Base-by-base conservation (phyloP, 148 eudicot species). In the Gaultheria prostrata region DNA sequence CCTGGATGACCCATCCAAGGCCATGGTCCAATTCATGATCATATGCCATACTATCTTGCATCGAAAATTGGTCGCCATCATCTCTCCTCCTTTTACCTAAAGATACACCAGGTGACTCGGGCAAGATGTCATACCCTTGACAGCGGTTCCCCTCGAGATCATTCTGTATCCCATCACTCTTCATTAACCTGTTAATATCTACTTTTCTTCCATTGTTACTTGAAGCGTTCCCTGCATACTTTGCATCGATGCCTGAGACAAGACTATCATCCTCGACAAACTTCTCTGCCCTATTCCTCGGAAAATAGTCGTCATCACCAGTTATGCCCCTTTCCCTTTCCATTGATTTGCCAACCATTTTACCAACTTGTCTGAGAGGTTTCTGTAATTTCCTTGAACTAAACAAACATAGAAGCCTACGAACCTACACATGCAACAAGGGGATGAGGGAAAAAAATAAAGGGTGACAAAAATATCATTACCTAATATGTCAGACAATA, bases 391-490 rank as follows among this genome's bases (percentile, higher is more conserved):
- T 91, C 84, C 88, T 87, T 43, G 87, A 79, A 79, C 78, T 82
- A 79, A 90, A 91, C 85, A 91, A 70, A 49, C 20, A 67, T 48
- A 91, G 78, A 80, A 91, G 92, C 78, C 79, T 80, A 63, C 32
- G 84, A 77, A 90, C 94, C 94, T 91, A 77, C 85, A 85, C 1
- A 83, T 33, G 53, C 71, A 77, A 45, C 43, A 26, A 21, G 5
- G 69, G 48, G 26, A 75, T 46, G 30, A 63, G 35, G 12, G 4
- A 54, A 11, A 26, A 14, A 72, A 49, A 57, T 43, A 61, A 9
- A 77, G 21, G 72, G n/a, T 11, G 11, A 65, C 28, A 2, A 63
- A 80, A 43, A 81, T 18, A 78, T 63, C 74, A 83, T 43, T 69
- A n/a, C 26, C 30, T 65, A 48, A 26, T 53, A n/a, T 83, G 63